Percentiles rank a stretch among this genome's conserved stretches.
phyloP scores from a whole-genome alignment of 106 monocot species.

The Dactylorhiza incarnata region DNA sequence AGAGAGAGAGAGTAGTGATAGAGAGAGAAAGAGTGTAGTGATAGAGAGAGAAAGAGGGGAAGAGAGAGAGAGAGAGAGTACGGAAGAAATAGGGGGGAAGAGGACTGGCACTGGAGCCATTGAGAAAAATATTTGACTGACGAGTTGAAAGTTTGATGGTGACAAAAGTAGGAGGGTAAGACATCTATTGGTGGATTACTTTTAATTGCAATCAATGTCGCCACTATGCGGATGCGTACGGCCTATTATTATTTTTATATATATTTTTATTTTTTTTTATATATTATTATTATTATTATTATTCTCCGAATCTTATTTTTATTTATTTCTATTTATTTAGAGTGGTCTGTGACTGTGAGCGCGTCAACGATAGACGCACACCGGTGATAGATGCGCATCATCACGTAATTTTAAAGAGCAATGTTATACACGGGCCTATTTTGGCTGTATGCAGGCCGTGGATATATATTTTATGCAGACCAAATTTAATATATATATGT shows the following conservation, averaged over 20 bases:
- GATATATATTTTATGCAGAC: too few relatives aligned
- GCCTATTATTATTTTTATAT: not conserved
- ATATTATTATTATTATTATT: too few relatives aligned
- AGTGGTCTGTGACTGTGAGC: too few relatives aligned
- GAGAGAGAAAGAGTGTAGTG: not conserved
- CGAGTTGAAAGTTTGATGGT: constrained; percentile 1
- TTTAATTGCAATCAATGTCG: constrained; percentile 5
- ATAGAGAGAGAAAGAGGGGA: not conserved
- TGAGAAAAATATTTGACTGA: constrained; percentile 1
- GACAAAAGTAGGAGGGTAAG: constrained; percentile 1
- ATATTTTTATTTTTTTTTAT: too few relatives aligned
- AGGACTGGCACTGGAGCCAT: not conserved
- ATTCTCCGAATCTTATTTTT: too few relatives aligned
- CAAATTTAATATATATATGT: too few relatives aligned
- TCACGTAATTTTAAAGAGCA: too few relatives aligned
- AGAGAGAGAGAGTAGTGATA: not conserved
- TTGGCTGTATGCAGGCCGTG: too few relatives aligned
- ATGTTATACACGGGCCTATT: too few relatives aligned
- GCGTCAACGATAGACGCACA: too few relatives aligned
- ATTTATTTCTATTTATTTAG: too few relatives aligned
- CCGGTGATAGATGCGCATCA: too few relatives aligned
- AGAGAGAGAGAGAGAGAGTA: not conserved
- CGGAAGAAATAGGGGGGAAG: not conserved
- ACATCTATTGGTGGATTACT: not conserved
- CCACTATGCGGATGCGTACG: not conserved